Base-by-base conservation (phyloP, 225 moss, liverwort and hornwort species). In the Marchantia paleacea region DNA sequence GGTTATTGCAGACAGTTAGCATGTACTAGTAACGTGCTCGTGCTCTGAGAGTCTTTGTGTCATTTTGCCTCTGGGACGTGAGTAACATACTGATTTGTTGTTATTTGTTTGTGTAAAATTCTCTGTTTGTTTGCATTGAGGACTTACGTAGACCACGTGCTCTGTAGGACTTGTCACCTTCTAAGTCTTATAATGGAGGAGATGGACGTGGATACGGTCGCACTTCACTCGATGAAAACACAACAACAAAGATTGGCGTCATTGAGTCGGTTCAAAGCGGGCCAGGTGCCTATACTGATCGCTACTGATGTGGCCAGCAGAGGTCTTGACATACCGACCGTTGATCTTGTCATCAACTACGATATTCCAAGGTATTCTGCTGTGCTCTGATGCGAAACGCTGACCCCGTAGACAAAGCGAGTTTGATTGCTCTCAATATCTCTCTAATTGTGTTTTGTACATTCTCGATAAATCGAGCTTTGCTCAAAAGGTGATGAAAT, bases 261-360 rank as follows among this genome's bases (percentile, higher is more conserved):
- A 14, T 78, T 99, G 71, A 94, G 85, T 73, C 91, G 99, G 72
- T 99, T 99, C 67, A 99, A 95, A 84, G 92, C 95, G 2, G 93
- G 95, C 29, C 99, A 92, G 61, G 95, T 99, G 19, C 80, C 90
- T 49, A 92, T 99, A 65, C 84, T 99, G 69, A 95, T 99, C 83
- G 99, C 99, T 66, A 99, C 99, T 25, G 99, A 99, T 85, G 95
- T 99, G 78, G 99, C 95, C n/a, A 99, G 99, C 82, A 90, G 99
- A 87, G 99, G 99, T 31, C 89, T 99, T 72, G 99, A 99, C 85
- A 95, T 99, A 58, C 95, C 99, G 16, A 99, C 94, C 6, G 99
- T 99, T 55, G 99, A 99, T 83, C 85, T 95, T 62, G 94, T 99
- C 71, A 89, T 99, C 68, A 99, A 99, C 80, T 99, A 99, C 85